Base-by-base conservation (phyloP, 2,329 filamentous ascomycete species). In the Monosporascus ibericus region DNA sequence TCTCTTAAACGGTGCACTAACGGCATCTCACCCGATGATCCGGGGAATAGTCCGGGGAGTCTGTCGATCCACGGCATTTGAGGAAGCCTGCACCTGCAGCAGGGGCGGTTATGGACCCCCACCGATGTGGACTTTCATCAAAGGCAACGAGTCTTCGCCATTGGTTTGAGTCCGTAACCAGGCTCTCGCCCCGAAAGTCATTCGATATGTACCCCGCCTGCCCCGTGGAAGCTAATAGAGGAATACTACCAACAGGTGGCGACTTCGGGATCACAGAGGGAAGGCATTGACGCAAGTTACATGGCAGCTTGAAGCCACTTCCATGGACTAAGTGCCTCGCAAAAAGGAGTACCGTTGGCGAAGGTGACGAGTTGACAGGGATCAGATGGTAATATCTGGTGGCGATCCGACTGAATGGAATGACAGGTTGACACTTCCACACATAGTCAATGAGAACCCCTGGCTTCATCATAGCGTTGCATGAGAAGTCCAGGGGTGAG, bases 11-110 rank as follows among this genome's bases (percentile, higher is more conserved):
- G 8, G 14, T 44, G 11, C 40, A 14, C 40, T 44, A 44, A 44
- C 52, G 55, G 57, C 49, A 53, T 48, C 22, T 39, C 50, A 59
- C 52, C 55, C 57, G 57, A 52, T 51, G 47, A 52, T 44, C 57
- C 55, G 57, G 46, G 40, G 48, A 52, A 49, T 11, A 52, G 55
- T 46, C 57, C 54, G 54, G 46, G 40, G 46, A 51, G 40, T 20
- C 50, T 44, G 42, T 54, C 20, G 49, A 54, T 52, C 48, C 47
- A 52, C 40, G 50, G 46, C 48, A 56, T 40, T 37, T 49, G 49
- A 46, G 52, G 46, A 55, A 39, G 39, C 49, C 22, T 39, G 24
- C 48, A 34, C 18, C n/a, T 48, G 44, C 18, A 51, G 25, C 25
- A 20, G 14, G 40, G 20, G 22, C n/a, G 40, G n/a, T 15, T 20